Evolutionary conservation across 441 rosid genomes (phyloP).

Genomic region (Croton setiger): DNA sequence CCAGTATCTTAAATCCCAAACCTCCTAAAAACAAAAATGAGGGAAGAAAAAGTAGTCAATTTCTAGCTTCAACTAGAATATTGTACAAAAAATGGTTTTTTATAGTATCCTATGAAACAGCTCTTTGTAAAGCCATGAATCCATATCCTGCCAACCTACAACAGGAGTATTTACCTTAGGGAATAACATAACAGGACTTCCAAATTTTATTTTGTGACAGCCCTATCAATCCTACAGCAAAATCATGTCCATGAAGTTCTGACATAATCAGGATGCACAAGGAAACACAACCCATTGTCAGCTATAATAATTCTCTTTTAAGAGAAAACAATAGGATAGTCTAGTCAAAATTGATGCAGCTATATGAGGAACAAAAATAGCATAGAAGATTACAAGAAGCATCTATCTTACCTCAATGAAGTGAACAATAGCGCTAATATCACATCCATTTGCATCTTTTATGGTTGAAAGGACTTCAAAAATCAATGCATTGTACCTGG

Average conservation of each 20-base stretch:
- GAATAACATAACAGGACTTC: neutral
- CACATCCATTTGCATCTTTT: slow-evolving; percentile 54
- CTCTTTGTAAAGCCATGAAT: neutral
- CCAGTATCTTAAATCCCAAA: neutral
- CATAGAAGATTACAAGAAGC: neutral
- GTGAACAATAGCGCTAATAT: slow-evolving; percentile 48
- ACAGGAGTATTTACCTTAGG: neutral
- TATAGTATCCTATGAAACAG: neutral
- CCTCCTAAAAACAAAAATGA: neutral
- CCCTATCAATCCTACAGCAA: neutral
- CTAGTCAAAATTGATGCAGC: neutral
- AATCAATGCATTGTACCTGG: slow-evolving; percentile 67
- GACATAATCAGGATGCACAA: neutral
- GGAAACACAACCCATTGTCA: too few relatives aligned
- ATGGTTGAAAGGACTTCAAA: slow-evolving; percentile 67
- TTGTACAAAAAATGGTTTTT: neutral
- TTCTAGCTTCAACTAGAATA: neutral
- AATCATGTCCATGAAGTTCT: neutral
- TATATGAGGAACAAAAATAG: neutral
- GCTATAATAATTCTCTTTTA: neutral
- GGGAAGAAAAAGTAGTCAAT: neutral
- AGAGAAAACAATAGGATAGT: neutral
- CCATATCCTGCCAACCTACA: neutral
- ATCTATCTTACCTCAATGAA: slow-evolving; percentile 60
- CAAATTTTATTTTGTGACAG: neutral